Percentiles rank a stretch among this genome's conserved stretches.
Evolutionary conservation across 2,329 filamentous ascomycete species (phyloP).

Genomic region (Diaporthe sp.): DNA sequence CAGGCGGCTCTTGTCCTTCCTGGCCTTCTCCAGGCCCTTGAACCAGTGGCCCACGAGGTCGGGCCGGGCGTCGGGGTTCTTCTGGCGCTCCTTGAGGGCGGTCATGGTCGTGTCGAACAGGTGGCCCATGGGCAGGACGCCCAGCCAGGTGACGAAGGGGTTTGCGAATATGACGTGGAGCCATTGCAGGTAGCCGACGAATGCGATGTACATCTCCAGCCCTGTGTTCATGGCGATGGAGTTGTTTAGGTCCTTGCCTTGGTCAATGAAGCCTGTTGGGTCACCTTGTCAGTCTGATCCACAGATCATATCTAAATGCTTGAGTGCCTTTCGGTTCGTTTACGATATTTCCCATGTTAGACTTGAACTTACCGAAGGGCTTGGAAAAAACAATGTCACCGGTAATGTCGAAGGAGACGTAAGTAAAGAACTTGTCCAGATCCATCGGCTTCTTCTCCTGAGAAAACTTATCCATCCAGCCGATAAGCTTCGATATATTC

Average conservation of each 20-base stretch:
- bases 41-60: constrained; percentile 49
- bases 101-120: constrained; percentile 46
- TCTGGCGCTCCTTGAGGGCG: constrained; percentile 45
- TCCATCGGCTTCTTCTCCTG: constrained; percentile 41
- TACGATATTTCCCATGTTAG: constrained; percentile 41
- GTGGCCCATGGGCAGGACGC: constrained; percentile 48
- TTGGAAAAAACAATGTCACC: constrained; percentile 51
- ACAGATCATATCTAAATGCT: not conserved
- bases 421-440: constrained; percentile 46
- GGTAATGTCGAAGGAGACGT: constrained; percentile 51
- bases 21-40: constrained; percentile 42
- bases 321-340: not conserved
- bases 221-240: constrained; percentile 47
- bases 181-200: constrained; percentile 47
- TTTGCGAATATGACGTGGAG: constrained; percentile 48
- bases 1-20: constrained; percentile 40
- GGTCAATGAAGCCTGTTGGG: constrained; percentile 48
- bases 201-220: constrained; percentile 43
- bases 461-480: constrained; percentile 43
- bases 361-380: constrained; percentile 42
- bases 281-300: not conserved
- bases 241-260: constrained; percentile 50
- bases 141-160: constrained; percentile 47
- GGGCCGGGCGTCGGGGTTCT: constrained; percentile 46
- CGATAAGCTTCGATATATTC: constrained; percentile 42